Evolutionary conservation across 352 stramenopile genomes (phyloP), one percentile per base, ranked within the genome.

Genomic region (Elongisporangium undulatum): DNA sequence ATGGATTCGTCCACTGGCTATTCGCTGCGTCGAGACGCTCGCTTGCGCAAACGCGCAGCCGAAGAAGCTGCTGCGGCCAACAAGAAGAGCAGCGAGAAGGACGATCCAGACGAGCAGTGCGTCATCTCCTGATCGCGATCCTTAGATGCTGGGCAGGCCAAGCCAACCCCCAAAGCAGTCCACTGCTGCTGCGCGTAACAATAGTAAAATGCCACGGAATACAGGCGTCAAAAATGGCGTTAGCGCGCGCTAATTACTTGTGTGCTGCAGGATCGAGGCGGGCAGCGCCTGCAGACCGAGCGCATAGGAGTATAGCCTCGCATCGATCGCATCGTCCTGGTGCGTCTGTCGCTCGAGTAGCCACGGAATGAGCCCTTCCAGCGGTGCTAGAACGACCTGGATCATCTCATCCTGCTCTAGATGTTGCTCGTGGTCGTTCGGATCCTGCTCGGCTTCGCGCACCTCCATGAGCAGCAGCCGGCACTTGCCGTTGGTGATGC

Each of bases 381-480:
- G 62, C 20, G 82, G 79, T 10, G 79, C 79, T 16, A 73, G 71
- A 26, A 89, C 63, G 34, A 91, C 82, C 13, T 81, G 61, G 64
- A 89, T 91, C 66, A 89, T 91, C 58, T 91, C 82, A 55, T 87
- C 75, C 0, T 71, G 73, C 41, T 91, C 82, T 20, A 91, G 58
- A 22, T 84, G 68, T 63, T 91, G 82, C 34, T 61, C 38, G 2
- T 61, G 34, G 16, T 56, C 61, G 23, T 26, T n/a, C 15, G 41
- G 38, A 6, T 20, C 22, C 45, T 74, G 69, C n/a, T 87, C 70
- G 56, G 80, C 79, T 2, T 72, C 62, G 0, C 63, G 59, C 48
- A 91, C 76, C 24, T 88, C 64, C 17, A 90, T 68, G 20, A 93
- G 66, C 57, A 93, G 61, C 10, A 93, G 60, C 49, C 78, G 74